phyloP scores from a whole-genome alignment of 768 basidiomycete species.

The Rickenella mellea region DNA sequence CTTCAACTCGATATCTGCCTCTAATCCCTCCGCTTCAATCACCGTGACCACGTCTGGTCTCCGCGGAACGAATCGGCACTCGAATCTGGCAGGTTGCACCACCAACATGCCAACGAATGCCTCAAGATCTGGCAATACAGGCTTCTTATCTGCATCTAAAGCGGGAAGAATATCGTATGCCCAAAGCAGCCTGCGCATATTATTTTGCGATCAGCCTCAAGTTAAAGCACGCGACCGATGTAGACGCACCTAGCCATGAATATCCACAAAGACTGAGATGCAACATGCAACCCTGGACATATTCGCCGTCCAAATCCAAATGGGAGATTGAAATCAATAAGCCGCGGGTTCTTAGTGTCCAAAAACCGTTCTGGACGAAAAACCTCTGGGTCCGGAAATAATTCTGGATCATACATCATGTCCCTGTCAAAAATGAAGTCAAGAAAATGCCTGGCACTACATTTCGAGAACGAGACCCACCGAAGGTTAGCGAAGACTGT shows the following conservation, averaged over 20 bases:
- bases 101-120: not conserved
- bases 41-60: not conserved
- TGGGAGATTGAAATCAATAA: constrained; percentile 8
- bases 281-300: constrained; percentile 12
- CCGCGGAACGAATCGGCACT: not conserved
- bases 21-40: not conserved
- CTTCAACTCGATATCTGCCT: not conserved
- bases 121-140: not conserved
- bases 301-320: constrained; percentile 15
- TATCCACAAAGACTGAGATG: constrained; percentile 8
- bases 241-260: constrained; percentile 6
- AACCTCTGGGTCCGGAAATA: constrained; percentile 12
- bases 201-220: not conserved
- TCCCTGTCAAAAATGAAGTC: constrained; percentile 2
- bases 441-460: not conserved
- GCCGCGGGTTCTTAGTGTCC: constrained; percentile 5
- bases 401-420: constrained; percentile 9
- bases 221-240: not conserved
- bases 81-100: not conserved
- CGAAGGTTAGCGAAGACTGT: constrained; percentile 17
- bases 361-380: constrained; percentile 18
- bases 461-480: constrained; percentile 3
- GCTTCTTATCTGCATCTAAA: not conserved
- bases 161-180: constrained; percentile 9
- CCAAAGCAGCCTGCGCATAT: constrained; percentile 8